Evolutionary conservation across 495 filamentous ascomycete genomes (phyloP), one percentile per base, ranked within the genome.

Genomic region (Hyphodiscus hymeniophilus): DNA sequence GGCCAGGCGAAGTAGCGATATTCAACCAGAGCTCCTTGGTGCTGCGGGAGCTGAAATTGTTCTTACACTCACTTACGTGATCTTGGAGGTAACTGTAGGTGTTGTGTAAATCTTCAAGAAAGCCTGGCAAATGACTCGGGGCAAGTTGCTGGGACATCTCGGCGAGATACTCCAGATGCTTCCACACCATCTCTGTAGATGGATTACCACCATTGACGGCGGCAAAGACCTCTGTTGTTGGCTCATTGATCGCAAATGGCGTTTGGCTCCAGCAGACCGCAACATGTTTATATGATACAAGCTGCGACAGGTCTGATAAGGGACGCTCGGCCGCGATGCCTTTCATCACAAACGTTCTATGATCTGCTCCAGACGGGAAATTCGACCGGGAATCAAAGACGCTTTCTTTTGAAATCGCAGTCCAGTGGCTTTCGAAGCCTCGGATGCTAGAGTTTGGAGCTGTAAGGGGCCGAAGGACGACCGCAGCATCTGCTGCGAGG

Each of bases 11-110:
- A 3, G 59, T 51, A 38, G 58, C 43, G 7, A 60, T 4, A 43
- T 64, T 64, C 42, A 62, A 43, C 57, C 57, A 64, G 11, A 64
- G 30, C 2, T 28, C 33, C 0, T 43, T 43, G 11, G 33, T 38
- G 26, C 26, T 4, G 3, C 34, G 7, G n/a, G 59, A 43, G 24
- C 38, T 45, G 10, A 42, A 50, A n/a, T 45, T 8, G 16, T 7
- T 13, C 18, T n/a, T 50, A 34, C 38, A 47, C 3, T 34, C 28
- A 18, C 23, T 16, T 5, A 42, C 34, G 12, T 51, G 16, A 6
- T 55, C 38, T 42, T 64, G 61, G 16, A 64, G 52, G 32, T 52
- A 52, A 2, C 33, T 24, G 28, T 64, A 64, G 11, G 46, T 59
- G 4, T 45, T 38, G 34, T 55, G 47, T 17, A 64, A n/a, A 30